phyloP scores from a whole-genome alignment of 495 filamentous ascomycete species.

The Lophiostoma macrostomum region DNA sequence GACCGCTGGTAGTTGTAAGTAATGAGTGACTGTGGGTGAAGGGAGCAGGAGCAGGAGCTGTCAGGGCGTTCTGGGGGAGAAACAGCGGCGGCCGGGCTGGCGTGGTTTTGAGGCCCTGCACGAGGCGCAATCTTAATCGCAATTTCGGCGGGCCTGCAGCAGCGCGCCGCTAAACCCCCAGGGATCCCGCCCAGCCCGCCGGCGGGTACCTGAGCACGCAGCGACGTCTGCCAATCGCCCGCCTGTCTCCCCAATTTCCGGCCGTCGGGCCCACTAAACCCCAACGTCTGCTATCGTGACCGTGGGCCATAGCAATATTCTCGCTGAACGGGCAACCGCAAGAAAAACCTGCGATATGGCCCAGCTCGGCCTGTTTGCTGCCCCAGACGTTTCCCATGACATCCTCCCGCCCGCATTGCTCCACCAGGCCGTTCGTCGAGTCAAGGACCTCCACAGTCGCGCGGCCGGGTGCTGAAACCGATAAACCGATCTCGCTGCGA shows the following conservation, averaged over 20 bases:
- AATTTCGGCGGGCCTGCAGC: slow-evolving; percentile 28
- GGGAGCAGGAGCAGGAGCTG: not conserved
- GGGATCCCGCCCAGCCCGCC: slow-evolving; percentile 5
- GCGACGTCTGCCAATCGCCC: not conserved
- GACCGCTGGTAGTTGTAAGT: not conserved
- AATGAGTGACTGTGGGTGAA: slow-evolving; percentile 26
- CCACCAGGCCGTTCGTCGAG: too few species aligned
- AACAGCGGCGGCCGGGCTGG: slow-evolving; percentile 22
- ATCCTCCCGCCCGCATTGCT: too few species aligned
- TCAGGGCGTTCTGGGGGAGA: slow-evolving; percentile 19
- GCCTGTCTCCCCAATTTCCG: not conserved
- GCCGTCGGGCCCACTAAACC: slow-evolving; percentile 2
- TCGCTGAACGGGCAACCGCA: too few species aligned
- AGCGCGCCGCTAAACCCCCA: slow-evolving; percentile 2
- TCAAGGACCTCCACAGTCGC: too few species aligned
- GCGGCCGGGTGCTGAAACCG: too few species aligned
- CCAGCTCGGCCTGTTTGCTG: too few species aligned
- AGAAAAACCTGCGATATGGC: too few species aligned
- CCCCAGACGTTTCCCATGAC: too few species aligned
- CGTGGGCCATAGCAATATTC: too few species aligned
- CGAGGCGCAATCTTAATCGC: slow-evolving; percentile 29
- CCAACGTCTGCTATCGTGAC: slow-evolving; percentile 3
- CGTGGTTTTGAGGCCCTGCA: slow-evolving; percentile 13
- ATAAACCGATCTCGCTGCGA: too few species aligned
- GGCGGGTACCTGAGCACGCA: not conserved